A percentile compares a stretch with the other conserved stretches of the same genome.
These are phyloP conservation scores for Aspergillus puulaauensis DNA, from an alignment of 2,329 filamentous ascomycete genomes.

Conservation along the genomic window DNA sequence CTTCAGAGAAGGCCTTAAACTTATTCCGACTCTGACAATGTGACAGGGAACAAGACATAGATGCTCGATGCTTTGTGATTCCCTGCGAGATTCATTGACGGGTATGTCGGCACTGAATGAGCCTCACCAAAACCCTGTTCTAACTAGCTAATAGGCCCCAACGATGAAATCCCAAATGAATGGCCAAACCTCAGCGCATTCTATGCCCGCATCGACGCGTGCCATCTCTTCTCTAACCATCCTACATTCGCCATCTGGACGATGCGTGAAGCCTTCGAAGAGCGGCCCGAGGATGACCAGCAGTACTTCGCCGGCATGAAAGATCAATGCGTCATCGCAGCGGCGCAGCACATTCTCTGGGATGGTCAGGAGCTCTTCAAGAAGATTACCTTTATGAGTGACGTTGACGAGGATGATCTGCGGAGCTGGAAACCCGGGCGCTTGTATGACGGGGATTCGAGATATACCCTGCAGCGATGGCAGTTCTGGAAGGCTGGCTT, in stretches of 20 bases:
- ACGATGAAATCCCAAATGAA: background rate
- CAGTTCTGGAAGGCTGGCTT: constrained; percentile 1
- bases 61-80: no score
- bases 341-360: constrained; percentile 11
- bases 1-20: no score
- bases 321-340: background rate
- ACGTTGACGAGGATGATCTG: background rate
- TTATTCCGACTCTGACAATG: no score
- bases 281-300: background rate
- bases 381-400: background rate
- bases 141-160: background rate
- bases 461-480: background rate
- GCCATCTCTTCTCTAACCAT: background rate
- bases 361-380: constrained; percentile 3
- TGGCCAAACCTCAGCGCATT: background rate
- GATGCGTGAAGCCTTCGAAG: constrained; percentile 5
- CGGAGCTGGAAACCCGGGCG: background rate
- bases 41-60: no score
- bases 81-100: no score
- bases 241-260: background rate
- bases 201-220: background rate
- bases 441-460: background rate
- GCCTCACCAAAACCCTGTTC: background rate
- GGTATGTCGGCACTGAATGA: background rate
- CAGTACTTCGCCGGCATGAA: background rate